Conservation (phyloP, 345 rosid genomes). For the Gossypium rotundifolium region DNA sequence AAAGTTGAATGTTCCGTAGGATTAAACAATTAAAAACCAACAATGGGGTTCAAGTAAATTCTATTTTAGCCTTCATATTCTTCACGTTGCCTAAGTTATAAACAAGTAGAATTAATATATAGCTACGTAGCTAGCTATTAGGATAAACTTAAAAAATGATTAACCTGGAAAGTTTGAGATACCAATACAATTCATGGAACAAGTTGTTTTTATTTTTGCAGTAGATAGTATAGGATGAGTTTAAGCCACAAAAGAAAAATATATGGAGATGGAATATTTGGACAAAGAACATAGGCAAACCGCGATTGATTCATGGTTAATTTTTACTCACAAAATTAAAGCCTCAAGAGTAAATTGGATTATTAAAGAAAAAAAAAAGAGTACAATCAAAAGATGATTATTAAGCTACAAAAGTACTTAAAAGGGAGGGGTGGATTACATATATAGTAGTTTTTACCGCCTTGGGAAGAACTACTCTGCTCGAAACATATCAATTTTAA, state of each 20-base stretch:
- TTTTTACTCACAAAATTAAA: neutral
- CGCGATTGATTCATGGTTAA: neutral
- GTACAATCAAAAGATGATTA: neutral
- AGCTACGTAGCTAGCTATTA: neutral
- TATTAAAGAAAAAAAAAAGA: no score
- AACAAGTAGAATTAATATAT: neutral
- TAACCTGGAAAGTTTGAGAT: neutral
- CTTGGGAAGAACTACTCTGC: neutral
- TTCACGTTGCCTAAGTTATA: neutral
- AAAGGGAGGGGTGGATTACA: neutral
- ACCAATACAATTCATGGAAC: no score
- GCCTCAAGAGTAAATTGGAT: neutral
- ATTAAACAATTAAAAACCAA: neutral
- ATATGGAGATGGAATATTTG: neutral
- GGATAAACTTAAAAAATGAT: neutral
- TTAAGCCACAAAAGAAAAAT: neutral
- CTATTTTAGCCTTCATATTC: neutral
- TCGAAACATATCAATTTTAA: neutral
- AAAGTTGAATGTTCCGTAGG: neutral
- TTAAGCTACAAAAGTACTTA: neutral
- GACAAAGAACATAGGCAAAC: neutral
- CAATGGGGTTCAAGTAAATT: neutral
- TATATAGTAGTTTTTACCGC: neutral
- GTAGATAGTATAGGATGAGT: neutral
- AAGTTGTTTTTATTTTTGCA: neutral